A percentile compares a stretch with the other conserved stretches of the same genome.
These are phyloP conservation scores for Tritrichomonas foetus DNA, from an alignment of 208 protist species.

Conservation along the genomic window DNA sequence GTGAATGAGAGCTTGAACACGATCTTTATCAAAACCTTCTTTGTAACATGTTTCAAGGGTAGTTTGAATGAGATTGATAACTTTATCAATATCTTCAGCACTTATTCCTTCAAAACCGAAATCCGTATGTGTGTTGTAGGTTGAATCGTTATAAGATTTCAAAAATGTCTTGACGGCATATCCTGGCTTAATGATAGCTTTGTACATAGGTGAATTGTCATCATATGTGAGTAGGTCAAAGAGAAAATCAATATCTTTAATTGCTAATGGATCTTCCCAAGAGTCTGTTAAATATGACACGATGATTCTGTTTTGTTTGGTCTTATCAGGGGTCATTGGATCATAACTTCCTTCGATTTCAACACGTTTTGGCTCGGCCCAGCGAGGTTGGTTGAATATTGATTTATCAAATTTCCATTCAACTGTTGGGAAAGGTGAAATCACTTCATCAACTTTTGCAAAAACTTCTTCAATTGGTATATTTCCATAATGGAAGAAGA, in stretches of 20 bases:
- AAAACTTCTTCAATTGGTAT: background rate
- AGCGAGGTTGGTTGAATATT: background rate
- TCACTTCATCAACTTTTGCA: background rate
- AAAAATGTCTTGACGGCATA: background rate
- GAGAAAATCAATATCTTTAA: background rate
- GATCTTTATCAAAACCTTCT: background rate
- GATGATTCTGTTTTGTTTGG: background rate
- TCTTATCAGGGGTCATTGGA: background rate
- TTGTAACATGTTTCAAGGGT: background rate
- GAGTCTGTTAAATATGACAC: background rate
- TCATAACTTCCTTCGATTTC: background rate
- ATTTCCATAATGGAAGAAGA: constrained; percentile 35
- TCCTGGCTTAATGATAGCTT: background rate
- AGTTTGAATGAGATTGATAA: background rate
- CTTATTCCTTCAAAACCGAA: background rate
- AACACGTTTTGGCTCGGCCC: background rate
- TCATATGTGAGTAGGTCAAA: background rate
- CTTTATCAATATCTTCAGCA: background rate
- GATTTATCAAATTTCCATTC: background rate
- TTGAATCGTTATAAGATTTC: background rate
- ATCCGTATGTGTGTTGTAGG: background rate
- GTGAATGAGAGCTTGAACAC: constrained; percentile 38
- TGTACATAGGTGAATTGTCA: background rate
- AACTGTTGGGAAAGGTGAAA: background rate
- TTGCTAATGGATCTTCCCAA: background rate